Evolutionary conservation across 768 basidiomycete species (phyloP).

Genomic region (Suillus variegatus): DNA sequence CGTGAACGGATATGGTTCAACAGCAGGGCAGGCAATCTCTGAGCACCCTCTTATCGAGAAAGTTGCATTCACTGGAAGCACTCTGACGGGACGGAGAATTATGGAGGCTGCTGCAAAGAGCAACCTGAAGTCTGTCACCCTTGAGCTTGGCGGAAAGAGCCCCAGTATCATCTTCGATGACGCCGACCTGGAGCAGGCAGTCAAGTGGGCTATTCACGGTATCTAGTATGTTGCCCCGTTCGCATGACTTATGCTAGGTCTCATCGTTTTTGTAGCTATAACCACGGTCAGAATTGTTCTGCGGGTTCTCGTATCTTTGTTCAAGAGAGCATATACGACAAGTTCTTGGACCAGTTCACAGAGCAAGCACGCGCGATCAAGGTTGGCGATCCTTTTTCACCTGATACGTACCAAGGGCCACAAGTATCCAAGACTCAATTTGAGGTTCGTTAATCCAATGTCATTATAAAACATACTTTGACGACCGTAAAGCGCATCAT

Average conservation of each 20-base stretch:
- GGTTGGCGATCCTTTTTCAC: slow-evolving; percentile 47
- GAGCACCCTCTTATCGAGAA: slow-evolving; percentile 67
- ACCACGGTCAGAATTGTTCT: slow-evolving; percentile 50
- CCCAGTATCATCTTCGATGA: slow-evolving; percentile 51
- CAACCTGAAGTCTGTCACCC: slow-evolving; percentile 76
- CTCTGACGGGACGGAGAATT: slow-evolving; percentile 75
- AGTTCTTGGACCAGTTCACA: slow-evolving; percentile 49
- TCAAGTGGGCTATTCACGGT: slow-evolving; percentile 70
- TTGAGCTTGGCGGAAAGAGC: slow-evolving; percentile 59
- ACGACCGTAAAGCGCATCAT: slow-evolving; percentile 39
- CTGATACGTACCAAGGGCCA: slow-evolving; percentile 46
- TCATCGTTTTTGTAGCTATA: slow-evolving; percentile 32
- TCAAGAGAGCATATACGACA: slow-evolving; percentile 57
- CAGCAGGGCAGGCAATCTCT: slow-evolving; percentile 69
- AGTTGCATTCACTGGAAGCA: slow-evolving; percentile 87
- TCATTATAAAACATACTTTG: neutral
- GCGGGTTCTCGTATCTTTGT: slow-evolving; percentile 63
- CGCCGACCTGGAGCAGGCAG: slow-evolving; percentile 53
- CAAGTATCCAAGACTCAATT: slow-evolving; percentile 50
- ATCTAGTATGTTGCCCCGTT: slow-evolving; percentile 57
- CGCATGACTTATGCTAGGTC: neutral
- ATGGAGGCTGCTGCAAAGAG: slow-evolving; percentile 77
- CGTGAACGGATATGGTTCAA: slow-evolving; percentile 69
- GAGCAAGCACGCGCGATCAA: slow-evolving; percentile 33
- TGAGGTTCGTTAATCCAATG: slow-evolving; percentile 28